Evolutionary conservation across 2,329 filamentous ascomycete genomes (phyloP).

Genomic region (Pseudodiploospora longispora): DNA sequence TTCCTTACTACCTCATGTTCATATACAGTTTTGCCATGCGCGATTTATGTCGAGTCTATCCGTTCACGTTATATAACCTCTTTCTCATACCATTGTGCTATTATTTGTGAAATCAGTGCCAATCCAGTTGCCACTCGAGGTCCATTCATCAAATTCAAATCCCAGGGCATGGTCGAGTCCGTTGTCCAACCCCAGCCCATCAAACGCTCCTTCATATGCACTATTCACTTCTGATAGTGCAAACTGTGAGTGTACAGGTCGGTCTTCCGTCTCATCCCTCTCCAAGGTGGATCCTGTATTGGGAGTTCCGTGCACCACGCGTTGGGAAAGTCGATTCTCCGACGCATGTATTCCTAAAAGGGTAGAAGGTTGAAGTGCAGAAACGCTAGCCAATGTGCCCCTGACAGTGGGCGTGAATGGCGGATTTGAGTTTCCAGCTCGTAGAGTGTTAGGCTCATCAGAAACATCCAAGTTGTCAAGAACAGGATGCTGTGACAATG

Average conservation of each 20-base stretch:
- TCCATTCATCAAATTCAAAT: constrained; percentile 29
- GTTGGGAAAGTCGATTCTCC: background rate
- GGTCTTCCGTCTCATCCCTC: constrained; percentile 11
- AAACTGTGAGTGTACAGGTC: constrained; percentile 17
- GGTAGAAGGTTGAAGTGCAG: constrained; percentile 12
- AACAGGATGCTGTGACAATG: constrained; percentile 13
- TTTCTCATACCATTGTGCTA: too few species aligned
- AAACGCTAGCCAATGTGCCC: constrained; percentile 11
- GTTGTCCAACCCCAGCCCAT: constrained; percentile 37
- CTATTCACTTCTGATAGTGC: constrained; percentile 39
- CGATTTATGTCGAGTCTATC: too few species aligned
- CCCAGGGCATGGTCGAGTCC: constrained; percentile 35
- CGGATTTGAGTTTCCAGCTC: background rate
- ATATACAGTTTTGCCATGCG: too few species aligned
- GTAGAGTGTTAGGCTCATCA: constrained; percentile 20
- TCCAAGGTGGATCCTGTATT: constrained; percentile 6
- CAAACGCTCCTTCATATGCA: constrained; percentile 41
- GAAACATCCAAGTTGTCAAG: constrained; percentile 17
- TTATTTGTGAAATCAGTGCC: constrained; percentile 23
- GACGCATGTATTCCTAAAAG: background rate
- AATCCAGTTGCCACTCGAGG: constrained; percentile 22
- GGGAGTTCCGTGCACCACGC: constrained; percentile 8
- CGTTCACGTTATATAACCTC: too few species aligned
- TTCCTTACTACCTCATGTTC: too few species aligned
- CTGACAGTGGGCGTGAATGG: constrained; percentile 1